These are phyloP conservation scores for Pistacia integerrima DNA, from an alignment of 345 rosid genomes.

Conservation along the genomic window DNA sequence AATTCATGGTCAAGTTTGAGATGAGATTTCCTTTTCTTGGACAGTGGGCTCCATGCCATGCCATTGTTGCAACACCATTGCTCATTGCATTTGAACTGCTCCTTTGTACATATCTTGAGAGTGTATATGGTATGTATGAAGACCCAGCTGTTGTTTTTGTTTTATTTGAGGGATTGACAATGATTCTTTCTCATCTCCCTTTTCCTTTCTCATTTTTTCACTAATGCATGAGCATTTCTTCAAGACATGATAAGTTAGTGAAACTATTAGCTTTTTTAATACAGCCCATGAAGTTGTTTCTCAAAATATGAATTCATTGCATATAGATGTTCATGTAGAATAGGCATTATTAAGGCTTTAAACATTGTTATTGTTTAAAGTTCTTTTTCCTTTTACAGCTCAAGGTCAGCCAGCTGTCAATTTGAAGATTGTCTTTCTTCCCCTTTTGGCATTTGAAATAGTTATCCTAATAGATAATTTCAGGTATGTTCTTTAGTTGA, in stretches of 20 bases:
- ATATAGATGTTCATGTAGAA: background rate
- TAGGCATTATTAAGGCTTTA: background rate
- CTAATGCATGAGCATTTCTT: background rate
- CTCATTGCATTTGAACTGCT: constrained; percentile 93
- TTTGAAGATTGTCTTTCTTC: constrained; percentile 92
- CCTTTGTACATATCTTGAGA: constrained; percentile 95
- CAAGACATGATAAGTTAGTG: background rate
- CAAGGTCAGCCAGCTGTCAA: constrained; percentile 59
- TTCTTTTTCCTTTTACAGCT: constrained; percentile 36
- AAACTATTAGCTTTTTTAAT: background rate
- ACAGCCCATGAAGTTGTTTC: background rate
- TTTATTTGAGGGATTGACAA: constrained; percentile 3
- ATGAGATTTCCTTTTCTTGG: constrained; percentile 29
- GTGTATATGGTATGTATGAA: constrained; percentile 53
- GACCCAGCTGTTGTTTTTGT: constrained; percentile 7
- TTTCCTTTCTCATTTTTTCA: background rate
- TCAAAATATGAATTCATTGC: background rate
- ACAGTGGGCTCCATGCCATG: constrained; percentile 99
- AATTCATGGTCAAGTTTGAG: constrained; percentile 18
- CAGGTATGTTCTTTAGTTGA: constrained; percentile 51
- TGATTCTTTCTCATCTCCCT: background rate
- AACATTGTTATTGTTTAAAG: constrained; percentile 4
- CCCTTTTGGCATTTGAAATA: constrained; percentile 75
- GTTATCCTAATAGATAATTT: constrained; percentile 82
- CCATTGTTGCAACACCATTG: constrained; percentile 88